Conservation (phyloP, 2,329 filamentous ascomycete genomes). For the Colletotrichum lentis region DNA sequence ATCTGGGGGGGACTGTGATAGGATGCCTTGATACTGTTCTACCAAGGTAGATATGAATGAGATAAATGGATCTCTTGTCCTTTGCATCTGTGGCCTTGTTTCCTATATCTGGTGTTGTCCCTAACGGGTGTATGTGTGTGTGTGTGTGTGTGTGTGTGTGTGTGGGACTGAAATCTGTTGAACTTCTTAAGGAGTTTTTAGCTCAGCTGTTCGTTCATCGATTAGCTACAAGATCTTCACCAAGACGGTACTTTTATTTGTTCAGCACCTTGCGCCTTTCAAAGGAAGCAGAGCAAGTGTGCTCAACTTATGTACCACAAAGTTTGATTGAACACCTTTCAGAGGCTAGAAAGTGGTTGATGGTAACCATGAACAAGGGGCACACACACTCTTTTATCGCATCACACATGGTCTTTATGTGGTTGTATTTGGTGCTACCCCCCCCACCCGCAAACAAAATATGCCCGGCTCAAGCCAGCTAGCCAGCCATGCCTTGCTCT, state of each 20-base stretch:
- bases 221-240: too few species aligned
- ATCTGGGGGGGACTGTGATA: conserved; percentile 10
- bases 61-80: conserved; percentile 36
- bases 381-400: not conserved
- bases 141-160: not conserved
- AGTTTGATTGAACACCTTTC: not conserved
- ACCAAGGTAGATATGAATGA: conserved; percentile 38
- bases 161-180: too few species aligned
- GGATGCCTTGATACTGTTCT: conserved; percentile 14
- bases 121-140: not conserved
- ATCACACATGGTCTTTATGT: not conserved
- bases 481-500: not conserved
- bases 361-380: not conserved
- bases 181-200: too few species aligned
- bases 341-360: not conserved
- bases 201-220: too few species aligned
- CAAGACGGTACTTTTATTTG: too few species aligned
- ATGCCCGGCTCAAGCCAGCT: too few species aligned
- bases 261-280: not conserved
- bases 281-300: too few species aligned
- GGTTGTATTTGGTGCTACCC: not conserved
- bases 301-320: not conserved
- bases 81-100: conserved; percentile 9
- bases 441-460: too few species aligned
- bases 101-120: not conserved